A percentile compares a stretch with the other conserved stretches of the same genome.
Conservation (phyloP, 805 yeast species). For the Candida gorgasii region DNA sequence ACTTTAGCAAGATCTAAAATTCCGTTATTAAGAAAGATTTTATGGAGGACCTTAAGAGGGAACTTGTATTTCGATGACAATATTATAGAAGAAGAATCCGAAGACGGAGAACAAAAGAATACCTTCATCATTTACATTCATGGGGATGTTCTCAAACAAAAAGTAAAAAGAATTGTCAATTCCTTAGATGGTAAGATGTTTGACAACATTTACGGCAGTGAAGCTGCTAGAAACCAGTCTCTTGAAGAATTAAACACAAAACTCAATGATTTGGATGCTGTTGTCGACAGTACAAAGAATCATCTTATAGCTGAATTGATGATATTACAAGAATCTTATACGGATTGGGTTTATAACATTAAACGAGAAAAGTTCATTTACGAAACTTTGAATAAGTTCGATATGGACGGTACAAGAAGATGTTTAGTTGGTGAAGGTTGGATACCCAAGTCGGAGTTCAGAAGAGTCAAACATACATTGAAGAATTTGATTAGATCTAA, state of each 20-base stretch:
- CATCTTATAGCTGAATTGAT: conserved; percentile 41
- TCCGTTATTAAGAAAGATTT: conserved; percentile 37
- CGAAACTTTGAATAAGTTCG: conserved; percentile 62
- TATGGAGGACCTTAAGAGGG: conserved; percentile 47
- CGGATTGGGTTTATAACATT: conserved; percentile 34
- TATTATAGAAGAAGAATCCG: conserved; percentile 23
- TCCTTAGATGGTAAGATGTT: conserved; percentile 41
- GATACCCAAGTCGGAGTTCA: conserved; percentile 62
- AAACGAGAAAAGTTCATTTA: conserved; percentile 60
- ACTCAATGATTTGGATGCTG: conserved; percentile 32
- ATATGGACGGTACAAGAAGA: conserved; percentile 65
- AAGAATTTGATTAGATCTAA: conserved; percentile 45
- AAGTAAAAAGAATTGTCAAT: conserved; percentile 36
- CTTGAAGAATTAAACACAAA: conserved; percentile 32
- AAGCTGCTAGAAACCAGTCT: conserved; percentile 24
- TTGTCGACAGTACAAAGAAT: conserved; percentile 34
- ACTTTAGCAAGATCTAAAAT: conserved; percentile 36
- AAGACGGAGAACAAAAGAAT: conserved; percentile 24
- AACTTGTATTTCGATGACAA: conserved; percentile 42
- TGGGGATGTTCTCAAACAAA: conserved; percentile 36
- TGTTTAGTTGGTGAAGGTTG: conserved; percentile 74
- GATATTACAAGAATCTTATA: conserved; percentile 34
- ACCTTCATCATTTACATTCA: conserved; percentile 42
- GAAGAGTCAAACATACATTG: conserved; percentile 34
- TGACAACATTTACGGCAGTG: conserved; percentile 37